Conservation (phyloP, 1,284 basidiomycete species). For the Naganishia liquefaciens region DNA sequence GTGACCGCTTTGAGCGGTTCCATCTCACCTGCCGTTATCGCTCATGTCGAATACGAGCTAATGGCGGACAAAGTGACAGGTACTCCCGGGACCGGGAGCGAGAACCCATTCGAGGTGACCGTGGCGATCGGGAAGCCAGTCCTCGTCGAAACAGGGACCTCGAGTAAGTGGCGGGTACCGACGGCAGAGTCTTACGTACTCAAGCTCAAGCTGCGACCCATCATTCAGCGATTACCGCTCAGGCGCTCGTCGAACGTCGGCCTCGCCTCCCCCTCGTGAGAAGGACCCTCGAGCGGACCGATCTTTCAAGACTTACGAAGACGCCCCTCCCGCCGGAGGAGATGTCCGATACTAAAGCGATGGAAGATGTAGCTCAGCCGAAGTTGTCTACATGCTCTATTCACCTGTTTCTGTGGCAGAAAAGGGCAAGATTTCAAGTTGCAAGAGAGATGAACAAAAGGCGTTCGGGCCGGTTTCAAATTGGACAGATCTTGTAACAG, state of each 20-base stretch:
- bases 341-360: constrained; percentile 34
- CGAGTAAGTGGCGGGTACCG: constrained; percentile 18
- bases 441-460: constrained; percentile 3
- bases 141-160: constrained; percentile 28
- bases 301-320: constrained; percentile 39
- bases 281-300: constrained; percentile 41
- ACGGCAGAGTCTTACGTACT: constrained; percentile 1
- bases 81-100: constrained; percentile 27
- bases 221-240: constrained; percentile 31
- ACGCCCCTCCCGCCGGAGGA: constrained; percentile 32
- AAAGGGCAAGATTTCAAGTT: neutral
- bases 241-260: constrained; percentile 39
- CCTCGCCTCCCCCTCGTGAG: constrained; percentile 37
- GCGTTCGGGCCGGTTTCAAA: constrained; percentile 1
- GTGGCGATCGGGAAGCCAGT: constrained; percentile 36
- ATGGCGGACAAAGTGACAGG: constrained; percentile 32
- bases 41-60: constrained; percentile 36
- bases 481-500: constrained; percentile 13
- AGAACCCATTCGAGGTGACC: constrained; percentile 35
- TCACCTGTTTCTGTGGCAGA: no score
- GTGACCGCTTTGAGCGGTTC: neutral
- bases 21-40: neutral
- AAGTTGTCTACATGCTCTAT: no score
- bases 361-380: neutral
- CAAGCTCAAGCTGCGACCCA: constrained; percentile 11